Evolutionary conservation across 1,284 basidiomycete genomes (phyloP), one percentile per base, ranked within the genome.

Genomic region (Lignosus rhinocerotis): DNA sequence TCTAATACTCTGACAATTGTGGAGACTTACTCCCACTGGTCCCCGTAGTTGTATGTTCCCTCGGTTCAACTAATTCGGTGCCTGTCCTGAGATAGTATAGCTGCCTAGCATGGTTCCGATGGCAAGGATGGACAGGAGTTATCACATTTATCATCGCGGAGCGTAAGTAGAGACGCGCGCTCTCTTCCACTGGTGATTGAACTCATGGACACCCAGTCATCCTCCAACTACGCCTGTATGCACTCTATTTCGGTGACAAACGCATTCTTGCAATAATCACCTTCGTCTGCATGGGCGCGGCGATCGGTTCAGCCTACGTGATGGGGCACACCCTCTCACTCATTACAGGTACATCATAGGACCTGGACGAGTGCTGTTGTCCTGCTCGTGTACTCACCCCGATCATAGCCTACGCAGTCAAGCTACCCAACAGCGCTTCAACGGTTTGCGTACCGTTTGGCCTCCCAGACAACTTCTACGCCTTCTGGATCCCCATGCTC

Each of bases 151-250:
- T 82, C 66, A 70, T 84, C 42, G 79, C 82, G 45, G 80, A 85
- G 76, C 69, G 83, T 84, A 46, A 44, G 77, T 66, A 21, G 19
- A 36, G 14, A 8, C 3, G 10, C 19, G 6, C 8, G 9, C 30
- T 9, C 5, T 19, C 33, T 49, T 8, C 17, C 21, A 25, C 16
- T 7, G 19, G 10, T 11, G 30, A 4, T 5, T 11, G 8, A 1
- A 56, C 21, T 10, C 25, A 25, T 4, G 34, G 32, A 1, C 31
- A n/a, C 17, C 16, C 48, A 85, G 82, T 79, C 31, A 83, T 85
- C 58, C 73, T 86, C 12, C 83, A 83, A 69, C 80, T 85, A 68
- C 80, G 84, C n/a, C 66, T 86, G n/a, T 85, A 83, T 66, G 84
- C 83, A 0, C 70, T 86, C 54, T 85, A 84, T 67, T 80, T 78